Evolutionary conservation across 495 filamentous ascomycete species (phyloP).

Genomic region (Chaetomidium leptoderma): DNA sequence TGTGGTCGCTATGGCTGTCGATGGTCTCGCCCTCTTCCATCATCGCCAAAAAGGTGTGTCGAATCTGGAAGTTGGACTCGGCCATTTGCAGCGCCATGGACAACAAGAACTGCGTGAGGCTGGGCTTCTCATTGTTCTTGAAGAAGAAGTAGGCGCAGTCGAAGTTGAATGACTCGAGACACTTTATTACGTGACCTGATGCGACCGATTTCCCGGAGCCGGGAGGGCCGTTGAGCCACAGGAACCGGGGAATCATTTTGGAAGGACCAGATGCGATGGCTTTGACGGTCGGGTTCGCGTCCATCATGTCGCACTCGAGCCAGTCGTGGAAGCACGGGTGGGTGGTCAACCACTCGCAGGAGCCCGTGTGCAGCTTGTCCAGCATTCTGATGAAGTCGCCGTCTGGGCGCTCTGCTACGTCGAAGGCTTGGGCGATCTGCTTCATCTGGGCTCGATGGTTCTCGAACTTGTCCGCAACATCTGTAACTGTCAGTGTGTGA

Average conservation of each 20-base stretch:
- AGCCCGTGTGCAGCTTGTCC: constrained; percentile 22
- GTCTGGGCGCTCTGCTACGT: constrained; percentile 17
- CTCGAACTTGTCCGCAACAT: constrained; percentile 12
- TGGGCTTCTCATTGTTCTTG: constrained; percentile 15
- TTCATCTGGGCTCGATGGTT: constrained; percentile 21
- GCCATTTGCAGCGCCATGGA: constrained; percentile 32
- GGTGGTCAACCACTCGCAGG: constrained; percentile 24
- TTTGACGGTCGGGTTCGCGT: constrained; percentile 12
- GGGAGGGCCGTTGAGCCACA: constrained; percentile 29
- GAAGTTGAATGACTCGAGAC: constrained; percentile 19
- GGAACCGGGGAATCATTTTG: not conserved
- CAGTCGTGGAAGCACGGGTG: constrained; percentile 19
- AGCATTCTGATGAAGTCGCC: constrained; percentile 18
- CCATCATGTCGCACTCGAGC: constrained; percentile 17
- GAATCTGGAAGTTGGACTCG: constrained; percentile 21
- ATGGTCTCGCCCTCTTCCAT: constrained; percentile 16
- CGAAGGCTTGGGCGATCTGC: constrained; percentile 20
- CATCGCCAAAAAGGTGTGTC: constrained; percentile 22
- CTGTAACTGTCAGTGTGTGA: constrained; percentile 5
- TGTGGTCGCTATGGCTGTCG: constrained; percentile 21
- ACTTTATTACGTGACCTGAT: constrained; percentile 20
- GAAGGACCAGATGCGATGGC: not conserved
- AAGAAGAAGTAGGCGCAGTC: constrained; percentile 27
- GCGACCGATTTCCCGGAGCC: constrained; percentile 28
- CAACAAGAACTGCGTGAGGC: constrained; percentile 13